Evolutionary conservation across 371 early-diverging fungal genomes (phyloP).

Genomic region (Mortierella sp.): DNA sequence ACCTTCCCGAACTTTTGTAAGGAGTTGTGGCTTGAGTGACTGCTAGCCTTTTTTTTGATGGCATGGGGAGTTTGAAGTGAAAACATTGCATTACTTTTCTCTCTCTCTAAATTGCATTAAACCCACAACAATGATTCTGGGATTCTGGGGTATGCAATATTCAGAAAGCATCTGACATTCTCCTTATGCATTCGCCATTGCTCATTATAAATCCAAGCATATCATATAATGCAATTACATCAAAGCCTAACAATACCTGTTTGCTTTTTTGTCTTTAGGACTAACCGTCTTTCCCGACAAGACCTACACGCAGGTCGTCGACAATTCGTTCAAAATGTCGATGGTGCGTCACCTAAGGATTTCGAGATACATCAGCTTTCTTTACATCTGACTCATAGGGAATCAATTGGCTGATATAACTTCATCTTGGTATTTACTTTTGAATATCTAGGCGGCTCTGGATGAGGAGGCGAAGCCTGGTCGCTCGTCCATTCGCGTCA

Average conservation of each 20-base stretch:
- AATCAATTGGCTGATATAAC: too few species aligned
- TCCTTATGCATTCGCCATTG: background rate
- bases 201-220: background rate
- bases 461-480: conserved; percentile 63
- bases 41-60: background rate
- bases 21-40: background rate
- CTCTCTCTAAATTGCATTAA: too few species aligned
- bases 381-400: too few species aligned
- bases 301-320: conserved; percentile 79
- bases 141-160: conserved; percentile 22
- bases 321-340: conserved; percentile 79
- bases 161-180: background rate
- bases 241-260: background rate
- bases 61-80: too few species aligned
- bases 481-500: conserved; percentile 75
- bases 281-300: conserved; percentile 64
- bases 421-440: too few species aligned
- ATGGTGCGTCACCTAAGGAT: conserved; percentile 61
- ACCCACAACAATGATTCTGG: conserved; percentile 19
- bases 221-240: background rate
- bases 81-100: background rate
- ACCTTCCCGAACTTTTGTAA: too few species aligned
- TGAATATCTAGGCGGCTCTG: conserved; percentile 76
- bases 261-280: conserved; percentile 18
- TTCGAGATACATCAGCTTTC: too few species aligned